A percentile compares a stretch with the other conserved stretches of the same genome.
These are phyloP conservation scores for Neonectria magnoliae DNA, from an alignment of 2,329 filamentous ascomycete genomes.

Conservation along the genomic window DNA sequence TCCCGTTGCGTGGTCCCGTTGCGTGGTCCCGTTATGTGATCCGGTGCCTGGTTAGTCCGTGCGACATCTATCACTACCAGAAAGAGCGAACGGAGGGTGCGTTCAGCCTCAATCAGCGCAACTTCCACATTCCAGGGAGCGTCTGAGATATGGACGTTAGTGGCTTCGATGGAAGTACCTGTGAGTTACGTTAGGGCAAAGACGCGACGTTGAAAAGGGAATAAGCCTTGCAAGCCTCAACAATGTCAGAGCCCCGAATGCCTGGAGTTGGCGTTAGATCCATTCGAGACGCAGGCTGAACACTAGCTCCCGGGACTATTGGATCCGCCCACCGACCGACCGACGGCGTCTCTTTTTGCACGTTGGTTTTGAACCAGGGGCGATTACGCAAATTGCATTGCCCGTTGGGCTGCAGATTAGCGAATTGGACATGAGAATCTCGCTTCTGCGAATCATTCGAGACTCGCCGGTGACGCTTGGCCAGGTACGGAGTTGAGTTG, in stretches of 20 bases:
- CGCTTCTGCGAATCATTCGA: background rate
- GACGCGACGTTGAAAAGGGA: slow-evolving; percentile 13
- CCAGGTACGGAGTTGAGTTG: no score
- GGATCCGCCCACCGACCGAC: slow-evolving; percentile 6
- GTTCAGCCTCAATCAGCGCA: slow-evolving; percentile 8
- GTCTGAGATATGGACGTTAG: background rate
- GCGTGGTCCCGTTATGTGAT: background rate
- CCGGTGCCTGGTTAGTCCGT: background rate
- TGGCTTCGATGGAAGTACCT: no score
- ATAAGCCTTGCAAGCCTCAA: background rate
- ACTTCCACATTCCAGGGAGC: slow-evolving; percentile 18
- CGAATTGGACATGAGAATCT: background rate
- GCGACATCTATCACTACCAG: background rate
- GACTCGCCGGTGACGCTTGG: background rate
- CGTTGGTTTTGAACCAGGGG: slow-evolving; percentile 14
- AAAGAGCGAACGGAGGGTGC: slow-evolving; percentile 1
- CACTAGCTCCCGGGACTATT: slow-evolving; percentile 38
- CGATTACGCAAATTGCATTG: background rate
- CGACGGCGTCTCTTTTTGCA: background rate
- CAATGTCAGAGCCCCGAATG: background rate
- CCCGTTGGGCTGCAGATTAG: background rate
- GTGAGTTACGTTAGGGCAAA: background rate
- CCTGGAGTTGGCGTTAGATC: slow-evolving; percentile 10
- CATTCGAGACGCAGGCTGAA: background rate
- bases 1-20: background rate